These are phyloP conservation scores for Linnemannia hyalina DNA, from an alignment of 192 early-diverging fungal genomes.

Conservation along the genomic window DNA sequence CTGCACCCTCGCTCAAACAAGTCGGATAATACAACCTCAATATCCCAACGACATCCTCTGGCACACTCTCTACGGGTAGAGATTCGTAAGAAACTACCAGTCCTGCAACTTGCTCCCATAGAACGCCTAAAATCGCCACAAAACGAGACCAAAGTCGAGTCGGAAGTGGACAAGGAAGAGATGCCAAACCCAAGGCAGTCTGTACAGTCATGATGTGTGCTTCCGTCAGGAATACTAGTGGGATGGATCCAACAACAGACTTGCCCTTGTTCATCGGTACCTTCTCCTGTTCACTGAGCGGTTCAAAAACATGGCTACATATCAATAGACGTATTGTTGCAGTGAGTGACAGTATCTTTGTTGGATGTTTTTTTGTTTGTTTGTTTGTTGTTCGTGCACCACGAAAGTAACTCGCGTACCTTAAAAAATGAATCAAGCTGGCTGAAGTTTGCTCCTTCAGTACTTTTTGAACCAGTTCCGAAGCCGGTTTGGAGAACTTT, in stretches of 20 bases:
- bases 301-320: constrained; percentile 17
- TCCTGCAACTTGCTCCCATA: constrained; percentile 22
- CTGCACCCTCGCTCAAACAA: not conserved
- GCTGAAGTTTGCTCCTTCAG: constrained; percentile 38
- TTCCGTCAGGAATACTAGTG: constrained; percentile 32
- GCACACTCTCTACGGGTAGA: not conserved
- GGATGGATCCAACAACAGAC: not conserved
- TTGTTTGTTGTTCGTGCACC: not conserved
- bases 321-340: not conserved
- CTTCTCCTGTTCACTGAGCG: not conserved
- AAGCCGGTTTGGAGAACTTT: constrained; percentile 21
- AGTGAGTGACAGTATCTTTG: too few species aligned
- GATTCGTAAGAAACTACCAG: not conserved
- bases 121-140: not conserved
- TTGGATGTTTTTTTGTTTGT: not conserved
- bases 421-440: constrained; percentile 35
- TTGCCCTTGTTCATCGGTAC: not conserved
- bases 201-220: constrained; percentile 15
- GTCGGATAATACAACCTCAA: constrained; percentile 23
- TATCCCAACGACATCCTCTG: not conserved
- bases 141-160: constrained; percentile 38
- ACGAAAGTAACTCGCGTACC: constrained; percentile 6
- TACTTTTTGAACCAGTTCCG: constrained; percentile 42
- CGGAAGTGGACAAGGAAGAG: constrained; percentile 39
- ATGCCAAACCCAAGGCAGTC: constrained; percentile 17